Base-by-base conservation (phyloP, 352 stramenopile species). In the Phytopythium vexans region DNA sequence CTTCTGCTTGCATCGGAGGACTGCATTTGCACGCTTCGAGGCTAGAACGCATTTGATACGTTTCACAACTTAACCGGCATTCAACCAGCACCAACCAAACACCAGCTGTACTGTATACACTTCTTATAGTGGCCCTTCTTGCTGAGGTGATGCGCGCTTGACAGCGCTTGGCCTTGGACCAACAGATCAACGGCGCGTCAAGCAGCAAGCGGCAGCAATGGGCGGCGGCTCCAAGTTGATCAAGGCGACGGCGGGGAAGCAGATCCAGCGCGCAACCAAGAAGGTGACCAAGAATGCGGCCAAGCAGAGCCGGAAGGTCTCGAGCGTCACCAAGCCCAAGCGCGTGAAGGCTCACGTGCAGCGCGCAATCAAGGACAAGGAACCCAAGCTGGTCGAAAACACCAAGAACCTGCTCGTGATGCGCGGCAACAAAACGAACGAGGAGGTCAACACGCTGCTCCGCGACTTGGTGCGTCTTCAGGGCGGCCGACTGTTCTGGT, bases 321-420 rank as follows among this genome's bases (percentile, higher is more conserved):
- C 73, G 21, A 81, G 67, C 35, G 61, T 83, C 53, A 71, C 75
- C 52, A 88, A 88, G 66, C 79, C 82, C 44, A 94, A 92, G 70
- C 82, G 82, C 50, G 45, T 88, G 39, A 94, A 94, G 57, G 86
- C 82, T 10, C 71, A 88, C 63, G 80, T 95, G 54, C 67, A 79
- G 54, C 82, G 89, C 41, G 79, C 79, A 21, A 73, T 96, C 54
- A 94, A 96, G 73, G 76, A 83, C 60, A 94, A 91, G 55, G 89
- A 92, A 64, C 74, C 89, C n/a, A 96, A 97, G 63, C 67, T 97
- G 21, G 82, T 93, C 44, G 89, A 97, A 54, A 95, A 96, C 72
- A 92, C 86, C 42, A 97, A 97, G 83, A 78, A 86, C 51, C 60
- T 93, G 58, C 76, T 97, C 21, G 80, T 95, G 36, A 68, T 97